These are phyloP conservation scores for Fibroporia radiculosa DNA, from an alignment of 768 basidiomycete genomes.

Conservation along the genomic window DNA sequence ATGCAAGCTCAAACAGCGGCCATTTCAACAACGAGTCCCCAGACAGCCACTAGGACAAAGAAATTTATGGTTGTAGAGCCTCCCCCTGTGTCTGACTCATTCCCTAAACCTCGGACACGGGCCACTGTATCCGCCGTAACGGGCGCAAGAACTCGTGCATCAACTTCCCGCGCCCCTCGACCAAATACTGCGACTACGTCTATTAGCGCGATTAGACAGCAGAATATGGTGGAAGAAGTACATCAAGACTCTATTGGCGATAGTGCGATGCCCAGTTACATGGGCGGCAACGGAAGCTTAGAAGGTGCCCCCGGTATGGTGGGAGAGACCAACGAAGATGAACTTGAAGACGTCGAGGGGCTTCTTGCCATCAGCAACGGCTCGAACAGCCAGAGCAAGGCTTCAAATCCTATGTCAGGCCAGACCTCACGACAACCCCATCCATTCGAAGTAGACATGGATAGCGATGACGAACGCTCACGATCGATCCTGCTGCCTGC, in stretches of 20 bases:
- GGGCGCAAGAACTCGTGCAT: too few relatives aligned
- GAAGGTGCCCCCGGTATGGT: too few relatives aligned
- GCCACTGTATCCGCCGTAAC: too few relatives aligned
- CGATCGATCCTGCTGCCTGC: not conserved
- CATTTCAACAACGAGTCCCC: not conserved
- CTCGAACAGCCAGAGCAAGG: not conserved
- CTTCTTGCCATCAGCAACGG: not conserved
- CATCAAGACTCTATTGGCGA: too few relatives aligned
- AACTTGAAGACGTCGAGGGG: constrained; percentile 11
- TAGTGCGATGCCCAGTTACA: too few relatives aligned
- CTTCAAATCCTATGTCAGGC: not conserved
- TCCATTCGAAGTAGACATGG: constrained; percentile 3
- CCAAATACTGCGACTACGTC: too few relatives aligned
- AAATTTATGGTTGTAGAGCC: not conserved
- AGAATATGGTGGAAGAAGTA: too few relatives aligned
- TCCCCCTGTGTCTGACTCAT: not conserved
- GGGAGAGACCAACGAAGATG: constrained; percentile 8
- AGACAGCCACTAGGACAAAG: not conserved
- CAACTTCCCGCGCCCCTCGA: too few relatives aligned
- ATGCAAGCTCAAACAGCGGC: not conserved
- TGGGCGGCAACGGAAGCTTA: not conserved
- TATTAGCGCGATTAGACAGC: too few relatives aligned
- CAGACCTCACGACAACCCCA: not conserved
- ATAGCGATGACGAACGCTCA: constrained; percentile 14
- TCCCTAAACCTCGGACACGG: not conserved